These are phyloP conservation scores for Nematocida sp. DNA, from an alignment of 371 early-diverging fungal genomes.

Conservation along the genomic window DNA sequence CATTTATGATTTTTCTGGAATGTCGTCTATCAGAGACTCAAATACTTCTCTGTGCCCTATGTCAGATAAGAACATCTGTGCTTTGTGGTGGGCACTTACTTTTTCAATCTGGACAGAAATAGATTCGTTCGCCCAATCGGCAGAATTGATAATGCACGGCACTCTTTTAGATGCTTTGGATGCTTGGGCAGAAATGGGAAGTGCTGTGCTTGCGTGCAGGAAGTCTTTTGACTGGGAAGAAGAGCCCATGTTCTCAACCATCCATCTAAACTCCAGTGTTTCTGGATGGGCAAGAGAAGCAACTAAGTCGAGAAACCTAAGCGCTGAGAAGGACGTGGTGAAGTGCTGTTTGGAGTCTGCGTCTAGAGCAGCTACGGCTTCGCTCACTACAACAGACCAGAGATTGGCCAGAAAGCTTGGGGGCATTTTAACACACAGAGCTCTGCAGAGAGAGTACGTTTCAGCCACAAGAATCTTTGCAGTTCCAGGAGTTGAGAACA, in stretches of 20 bases:
- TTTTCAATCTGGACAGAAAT: background rate
- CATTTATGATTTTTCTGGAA: too few relatives aligned
- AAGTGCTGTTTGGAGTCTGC: background rate
- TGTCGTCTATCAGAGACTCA: background rate
- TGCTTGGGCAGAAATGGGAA: background rate
- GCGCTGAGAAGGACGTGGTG: background rate
- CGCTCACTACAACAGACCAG: slow-evolving; percentile 54
- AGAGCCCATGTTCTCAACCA: slow-evolving; percentile 4
- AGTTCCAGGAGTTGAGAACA: slow-evolving; percentile 1
- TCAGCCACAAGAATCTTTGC: slow-evolving; percentile 22
- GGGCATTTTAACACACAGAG: slow-evolving; percentile 50
- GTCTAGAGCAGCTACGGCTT: slow-evolving; percentile 26
- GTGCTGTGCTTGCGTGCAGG: too few relatives aligned
- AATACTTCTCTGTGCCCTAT: background rate
- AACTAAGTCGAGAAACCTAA: slow-evolving; percentile 50
- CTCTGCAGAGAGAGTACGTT: slow-evolving; percentile 43
- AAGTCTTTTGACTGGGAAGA: too few relatives aligned
- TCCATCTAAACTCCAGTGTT: slow-evolving; percentile 50
- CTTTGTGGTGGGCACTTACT: slow-evolving; percentile 12
- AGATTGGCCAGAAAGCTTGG: slow-evolving; percentile 44
- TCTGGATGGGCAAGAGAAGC: slow-evolving; percentile 45
- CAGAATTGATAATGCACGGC: slow-evolving; percentile 4
- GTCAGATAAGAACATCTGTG: background rate
- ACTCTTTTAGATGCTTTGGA: background rate
- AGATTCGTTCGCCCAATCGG: background rate